Evolutionary conservation across 768 basidiomycete genomes (phyloP).

Genomic region (Auriscalpium orientale): DNA sequence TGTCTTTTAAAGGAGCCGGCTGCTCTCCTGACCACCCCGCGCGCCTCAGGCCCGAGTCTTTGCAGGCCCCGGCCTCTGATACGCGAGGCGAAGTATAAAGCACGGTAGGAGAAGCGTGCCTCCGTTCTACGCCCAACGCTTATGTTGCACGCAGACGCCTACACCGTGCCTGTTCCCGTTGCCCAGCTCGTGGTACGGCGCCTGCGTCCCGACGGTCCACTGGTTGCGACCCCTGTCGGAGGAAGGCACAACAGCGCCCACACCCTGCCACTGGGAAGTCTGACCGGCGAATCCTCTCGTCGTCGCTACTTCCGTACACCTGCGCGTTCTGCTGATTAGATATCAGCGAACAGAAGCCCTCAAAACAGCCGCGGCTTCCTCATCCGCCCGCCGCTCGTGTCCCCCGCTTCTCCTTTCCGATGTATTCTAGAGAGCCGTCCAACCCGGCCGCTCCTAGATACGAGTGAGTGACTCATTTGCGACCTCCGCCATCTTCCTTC

Average conservation of each 20-base stretch:
- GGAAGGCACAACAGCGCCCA: neutral
- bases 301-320: neutral
- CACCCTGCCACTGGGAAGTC: neutral
- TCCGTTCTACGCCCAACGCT: neutral
- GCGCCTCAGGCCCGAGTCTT: neutral
- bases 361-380: neutral
- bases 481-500: no score
- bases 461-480: no score
- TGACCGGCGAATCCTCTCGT: neutral
- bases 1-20: neutral
- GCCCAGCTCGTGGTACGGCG: neutral
- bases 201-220: neutral
- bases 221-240: neutral
- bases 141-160: neutral
- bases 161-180: neutral
- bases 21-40: neutral
- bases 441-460: no score
- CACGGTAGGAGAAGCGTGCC: neutral
- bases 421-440: no score
- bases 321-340: neutral
- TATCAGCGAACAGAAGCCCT: neutral
- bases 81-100: neutral
- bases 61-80: neutral
- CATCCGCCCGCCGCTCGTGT: neutral
- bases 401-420: no score